A percentile compares a stretch with the other conserved stretches of the same genome.
Evolutionary conservation across 2,329 filamentous ascomycete genomes (phyloP).

Genomic region (Fusarium pilosicola): DNA sequence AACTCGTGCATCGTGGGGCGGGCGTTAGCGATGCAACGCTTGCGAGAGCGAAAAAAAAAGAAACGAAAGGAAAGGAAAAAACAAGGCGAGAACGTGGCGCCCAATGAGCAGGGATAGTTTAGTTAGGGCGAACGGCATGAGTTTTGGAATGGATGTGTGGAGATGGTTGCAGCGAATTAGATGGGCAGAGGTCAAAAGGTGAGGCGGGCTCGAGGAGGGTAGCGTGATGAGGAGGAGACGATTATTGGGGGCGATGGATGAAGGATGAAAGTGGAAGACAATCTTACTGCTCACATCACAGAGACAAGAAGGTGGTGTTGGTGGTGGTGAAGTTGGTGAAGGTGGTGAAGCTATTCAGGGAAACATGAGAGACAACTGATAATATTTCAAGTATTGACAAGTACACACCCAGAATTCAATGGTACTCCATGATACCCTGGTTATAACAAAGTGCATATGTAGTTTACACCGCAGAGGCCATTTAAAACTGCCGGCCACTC

Average conservation of each 20-base stretch:
- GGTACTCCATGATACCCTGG: background rate
- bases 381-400: background rate
- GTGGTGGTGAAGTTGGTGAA: constrained; percentile 1
- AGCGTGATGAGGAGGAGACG: constrained; percentile 31
- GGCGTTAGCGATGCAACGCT: constrained; percentile 24
- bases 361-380: background rate
- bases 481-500: background rate
- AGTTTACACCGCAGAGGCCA: background rate
- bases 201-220: constrained; percentile 35
- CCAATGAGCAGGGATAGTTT: constrained; percentile 32
- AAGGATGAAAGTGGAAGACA: background rate
- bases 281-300: constrained; percentile 20
- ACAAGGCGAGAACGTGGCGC: constrained; percentile 35
- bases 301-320: background rate
- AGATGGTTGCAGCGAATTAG: constrained; percentile 23
- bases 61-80: constrained; percentile 16
- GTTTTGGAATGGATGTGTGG: constrained; percentile 29
- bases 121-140: constrained; percentile 44
- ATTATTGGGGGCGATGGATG: constrained; percentile 42
- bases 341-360: constrained; percentile 27
- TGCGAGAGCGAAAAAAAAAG: background rate
- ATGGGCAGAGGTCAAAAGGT: constrained; percentile 10
- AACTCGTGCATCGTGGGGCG: constrained; percentile 21
- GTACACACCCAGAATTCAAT: background rate
- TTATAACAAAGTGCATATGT: background rate